Evolutionary conservation across 495 filamentous ascomycete genomes (phyloP).

Genomic region (Annulohypoxylon bovei): DNA sequence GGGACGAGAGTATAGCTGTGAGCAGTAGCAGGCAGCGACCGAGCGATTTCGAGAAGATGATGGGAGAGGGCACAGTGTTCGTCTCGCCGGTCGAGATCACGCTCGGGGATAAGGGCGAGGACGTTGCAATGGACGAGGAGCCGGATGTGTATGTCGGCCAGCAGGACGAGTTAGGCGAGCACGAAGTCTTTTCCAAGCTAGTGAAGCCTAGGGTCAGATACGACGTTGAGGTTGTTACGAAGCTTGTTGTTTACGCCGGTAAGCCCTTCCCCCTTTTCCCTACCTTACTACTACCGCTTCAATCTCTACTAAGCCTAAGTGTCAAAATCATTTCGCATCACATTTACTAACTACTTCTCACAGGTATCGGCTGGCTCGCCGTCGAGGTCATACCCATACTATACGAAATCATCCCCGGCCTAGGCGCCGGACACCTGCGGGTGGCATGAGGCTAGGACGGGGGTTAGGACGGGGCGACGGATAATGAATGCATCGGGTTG

Average conservation of each 20-base stretch:
- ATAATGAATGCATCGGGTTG: conserved; percentile 1
- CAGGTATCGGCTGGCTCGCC: conserved; percentile 78
- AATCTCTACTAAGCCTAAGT: not conserved
- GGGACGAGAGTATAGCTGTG: conserved; percentile 37
- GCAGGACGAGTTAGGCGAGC: conserved; percentile 68
- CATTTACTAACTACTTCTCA: not conserved
- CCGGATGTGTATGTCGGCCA: conserved; percentile 51
- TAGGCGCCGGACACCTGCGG: conserved; percentile 56
- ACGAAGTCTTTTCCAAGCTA: conserved; percentile 84
- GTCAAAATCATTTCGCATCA: not conserved
- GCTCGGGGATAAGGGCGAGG: conserved; percentile 38
- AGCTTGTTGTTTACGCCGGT: conserved; percentile 95
- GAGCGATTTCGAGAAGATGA: conserved; percentile 74
- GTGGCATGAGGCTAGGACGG: conserved; percentile 24
- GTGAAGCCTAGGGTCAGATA: conserved; percentile 91
- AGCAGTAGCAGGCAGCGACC: conserved; percentile 46
- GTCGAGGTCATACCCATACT: conserved; percentile 74
- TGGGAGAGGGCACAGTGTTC: conserved; percentile 66
- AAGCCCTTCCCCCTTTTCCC: conserved; percentile 42
- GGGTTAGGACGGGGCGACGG: not conserved
- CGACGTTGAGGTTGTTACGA: conserved; percentile 97
- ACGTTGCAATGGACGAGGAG: conserved; percentile 36
- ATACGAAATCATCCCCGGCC: conserved; percentile 67
- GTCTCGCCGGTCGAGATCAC: conserved; percentile 51
- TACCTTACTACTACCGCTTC: not conserved